Evolutionary conservation across 1,139 yeast species (phyloP), one percentile per base, ranked within the genome.

Genomic region (Yamadazyma triangularis): DNA sequence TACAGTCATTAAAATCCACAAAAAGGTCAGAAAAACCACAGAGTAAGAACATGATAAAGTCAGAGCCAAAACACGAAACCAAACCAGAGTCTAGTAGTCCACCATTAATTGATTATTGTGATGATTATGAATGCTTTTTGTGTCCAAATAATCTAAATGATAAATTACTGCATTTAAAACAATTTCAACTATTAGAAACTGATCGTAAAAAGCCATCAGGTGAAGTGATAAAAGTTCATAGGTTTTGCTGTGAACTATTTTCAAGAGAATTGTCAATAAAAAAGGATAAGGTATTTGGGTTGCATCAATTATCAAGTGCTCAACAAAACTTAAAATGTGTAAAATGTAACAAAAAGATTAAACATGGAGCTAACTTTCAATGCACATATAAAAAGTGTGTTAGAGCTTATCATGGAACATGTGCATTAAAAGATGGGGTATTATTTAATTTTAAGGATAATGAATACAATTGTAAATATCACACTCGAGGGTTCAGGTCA

Each of bases 331-430:
- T 77, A 26, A 65, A 59, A 35, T 79, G 86, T 43, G 35, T 50
- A 2, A 58, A 59, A 15, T 79, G 85, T 40, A 63, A 58, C 15
- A 31, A 35, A 21, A 36, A 41, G 23, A 9, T 18, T 9, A 25
- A 38, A 23, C 38, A 48, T 8, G 84, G 84, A 3, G 75, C 75
- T 0, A 75, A 82, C 41, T 66, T 78, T 49, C 82, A 77, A 44
- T 79, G 86, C 42, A 55, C 67, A 1, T 48, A 58, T 25, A 60
- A 69, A 0, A 65, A 58, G 29, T 79, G 86, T 48, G 55, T 68
- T 2, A 55, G 81, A 26, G 53, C 81, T 0, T 79, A 59, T 44
- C 86, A 79, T 49, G 77, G 73, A 0, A 69, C 79, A 0, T 79
- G 86, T 52, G 77, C 78, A 0, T 38, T 75, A 3, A 52, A 62